These are phyloP conservation scores for Phytopythium vexans DNA, from an alignment of 352 stramenopile species.

Conservation along the genomic window DNA sequence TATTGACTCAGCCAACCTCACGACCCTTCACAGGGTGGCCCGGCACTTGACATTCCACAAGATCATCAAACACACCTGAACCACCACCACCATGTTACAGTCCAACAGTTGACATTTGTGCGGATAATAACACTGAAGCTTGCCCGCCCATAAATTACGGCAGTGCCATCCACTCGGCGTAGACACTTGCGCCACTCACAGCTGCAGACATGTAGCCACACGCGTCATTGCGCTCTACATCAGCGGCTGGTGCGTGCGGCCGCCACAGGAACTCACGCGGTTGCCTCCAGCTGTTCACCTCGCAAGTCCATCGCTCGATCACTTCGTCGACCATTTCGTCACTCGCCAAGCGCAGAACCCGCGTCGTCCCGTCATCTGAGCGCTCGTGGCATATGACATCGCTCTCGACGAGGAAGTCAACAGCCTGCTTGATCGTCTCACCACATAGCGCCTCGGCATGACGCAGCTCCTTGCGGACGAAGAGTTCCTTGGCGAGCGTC, in stretches of 20 bases:
- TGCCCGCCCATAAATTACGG: constrained; percentile 6
- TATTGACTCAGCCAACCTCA: too few species aligned
- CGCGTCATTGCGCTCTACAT: constrained; percentile 24
- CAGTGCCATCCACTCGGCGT: constrained; percentile 32
- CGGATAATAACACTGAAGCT: too few species aligned
- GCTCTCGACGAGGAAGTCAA: constrained; percentile 61
- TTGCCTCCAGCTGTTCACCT: constrained; percentile 44
- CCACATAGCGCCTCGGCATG: constrained; percentile 74
- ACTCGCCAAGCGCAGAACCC: constrained; percentile 22
- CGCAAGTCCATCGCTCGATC: constrained; percentile 31
- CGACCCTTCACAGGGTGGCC: too few species aligned
- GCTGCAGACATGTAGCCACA: constrained; percentile 26
- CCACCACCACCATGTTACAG: too few species aligned
- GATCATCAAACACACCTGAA: too few species aligned
- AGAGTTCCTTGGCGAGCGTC: constrained; percentile 48
- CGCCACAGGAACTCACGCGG: constrained; percentile 44
- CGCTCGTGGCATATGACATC: constrained; percentile 30
- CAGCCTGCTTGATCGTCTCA: constrained; percentile 72
- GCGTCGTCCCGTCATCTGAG: constrained; percentile 21
- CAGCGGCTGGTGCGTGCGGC: constrained; percentile 18
- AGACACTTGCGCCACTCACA: constrained; percentile 16
- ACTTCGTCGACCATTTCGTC: not conserved
- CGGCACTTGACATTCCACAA: too few species aligned
- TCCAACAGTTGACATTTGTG: too few species aligned
- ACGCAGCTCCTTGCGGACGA: constrained; percentile 30